These are phyloP conservation scores for Sugiyamaella lignohabitans DNA, from an alignment of 805 yeast genomes.

Conservation along the genomic window DNA sequence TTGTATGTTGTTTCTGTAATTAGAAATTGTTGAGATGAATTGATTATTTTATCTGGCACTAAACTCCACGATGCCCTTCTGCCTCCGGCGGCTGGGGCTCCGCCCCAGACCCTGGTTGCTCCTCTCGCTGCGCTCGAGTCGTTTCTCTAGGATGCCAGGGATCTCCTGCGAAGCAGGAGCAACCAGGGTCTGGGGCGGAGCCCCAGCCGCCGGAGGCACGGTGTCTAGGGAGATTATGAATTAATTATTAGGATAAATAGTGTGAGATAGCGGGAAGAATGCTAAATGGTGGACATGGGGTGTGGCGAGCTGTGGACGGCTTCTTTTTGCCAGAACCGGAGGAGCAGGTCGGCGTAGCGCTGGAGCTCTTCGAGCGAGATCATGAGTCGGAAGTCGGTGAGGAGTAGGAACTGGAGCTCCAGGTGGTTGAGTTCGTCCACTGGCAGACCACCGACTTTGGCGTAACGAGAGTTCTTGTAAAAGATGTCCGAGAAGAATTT, in stretches of 20 bases:
- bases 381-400: constrained; percentile 80
- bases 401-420: constrained; percentile 79
- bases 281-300: neutral
- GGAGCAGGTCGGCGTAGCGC: constrained; percentile 76
- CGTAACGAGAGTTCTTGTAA: constrained; percentile 89
- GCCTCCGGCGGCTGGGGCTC: neutral
- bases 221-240: too few species aligned
- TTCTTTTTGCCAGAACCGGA: constrained; percentile 67
- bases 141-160: too few species aligned
- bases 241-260: too few species aligned
- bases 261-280: too few species aligned
- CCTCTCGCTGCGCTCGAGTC: too few species aligned
- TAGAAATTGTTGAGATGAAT: neutral
- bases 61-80: neutral
- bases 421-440: constrained; percentile 86
- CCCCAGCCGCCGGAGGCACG: too few species aligned
- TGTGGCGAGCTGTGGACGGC: neutral
- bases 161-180: too few species aligned
- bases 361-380: constrained; percentile 87
- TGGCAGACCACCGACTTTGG: constrained; percentile 90
- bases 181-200: too few species aligned
- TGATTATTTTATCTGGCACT: too few species aligned
- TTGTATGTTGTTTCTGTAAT: neutral
- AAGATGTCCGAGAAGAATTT: constrained; percentile 93
- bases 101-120: too few species aligned